A percentile compares a stretch with the other conserved stretches of the same genome.
phyloP scores from a whole-genome alignment of 1,284 basidiomycete species.

The Cryptococcus sp. region DNA sequence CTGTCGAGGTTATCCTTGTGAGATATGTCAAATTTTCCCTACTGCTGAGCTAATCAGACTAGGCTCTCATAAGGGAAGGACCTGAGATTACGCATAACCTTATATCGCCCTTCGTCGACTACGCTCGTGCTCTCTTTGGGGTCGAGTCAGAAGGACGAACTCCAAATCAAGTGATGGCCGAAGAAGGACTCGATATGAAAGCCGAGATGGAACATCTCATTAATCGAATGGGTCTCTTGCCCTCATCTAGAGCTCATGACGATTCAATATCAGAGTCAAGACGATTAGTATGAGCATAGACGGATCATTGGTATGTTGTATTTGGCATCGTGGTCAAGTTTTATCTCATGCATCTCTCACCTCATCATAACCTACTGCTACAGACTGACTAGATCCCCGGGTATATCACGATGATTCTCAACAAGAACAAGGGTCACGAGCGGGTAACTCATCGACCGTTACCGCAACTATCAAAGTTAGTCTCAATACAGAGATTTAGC shows the following conservation, averaged over 20 bases:
- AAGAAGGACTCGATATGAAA: background rate
- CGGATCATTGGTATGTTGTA: too few relatives aligned
- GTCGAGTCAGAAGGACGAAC: background rate
- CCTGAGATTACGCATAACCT: conserved; percentile 17
- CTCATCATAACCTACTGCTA: too few relatives aligned
- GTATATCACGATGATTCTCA: too few relatives aligned
- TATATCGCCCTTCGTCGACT: conserved; percentile 3
- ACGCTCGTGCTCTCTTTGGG: conserved; percentile 1
- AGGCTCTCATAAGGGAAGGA: conserved; percentile 23
- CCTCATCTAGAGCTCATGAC: background rate
- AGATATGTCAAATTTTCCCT: conserved; percentile 26
- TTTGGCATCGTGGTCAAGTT: too few relatives aligned
- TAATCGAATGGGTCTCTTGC: too few relatives aligned
- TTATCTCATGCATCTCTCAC: too few relatives aligned
- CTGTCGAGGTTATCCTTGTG: conserved; percentile 83
- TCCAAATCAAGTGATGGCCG: background rate
- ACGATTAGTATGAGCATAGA: background rate
- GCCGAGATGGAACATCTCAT: background rate
- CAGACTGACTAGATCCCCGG: too few relatives aligned
- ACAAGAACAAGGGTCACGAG: too few relatives aligned
- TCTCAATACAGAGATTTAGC: too few relatives aligned
- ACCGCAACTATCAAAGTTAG: too few relatives aligned
- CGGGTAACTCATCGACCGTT: too few relatives aligned
- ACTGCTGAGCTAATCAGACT: background rate
- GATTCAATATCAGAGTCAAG: background rate